phyloP scores from a whole-genome alignment of 768 basidiomycete species.

The Terana coerulea region DNA sequence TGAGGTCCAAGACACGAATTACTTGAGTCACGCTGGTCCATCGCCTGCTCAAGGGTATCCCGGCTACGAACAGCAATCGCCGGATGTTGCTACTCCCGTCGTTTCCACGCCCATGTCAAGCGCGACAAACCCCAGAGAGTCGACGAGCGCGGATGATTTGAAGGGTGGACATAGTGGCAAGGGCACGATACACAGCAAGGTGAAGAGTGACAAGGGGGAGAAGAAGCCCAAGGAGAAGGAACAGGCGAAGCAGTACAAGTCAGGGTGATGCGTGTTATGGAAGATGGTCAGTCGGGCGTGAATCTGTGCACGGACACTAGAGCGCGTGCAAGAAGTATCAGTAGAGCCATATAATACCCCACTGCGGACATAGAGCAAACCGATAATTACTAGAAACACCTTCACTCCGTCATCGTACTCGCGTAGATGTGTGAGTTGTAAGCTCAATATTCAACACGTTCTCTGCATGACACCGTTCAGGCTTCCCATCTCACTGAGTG shows the following conservation, averaged over 20 bases:
- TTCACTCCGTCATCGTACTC: too few species aligned
- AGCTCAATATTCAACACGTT: constrained; percentile 22
- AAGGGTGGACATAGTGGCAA: constrained; percentile 1
- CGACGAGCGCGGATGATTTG: neutral
- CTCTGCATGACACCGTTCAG: constrained; percentile 29
- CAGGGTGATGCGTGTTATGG: too few species aligned
- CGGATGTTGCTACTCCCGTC: neutral
- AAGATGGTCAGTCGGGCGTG: neutral
- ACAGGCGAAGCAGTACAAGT: constrained; percentile 7
- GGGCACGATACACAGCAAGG: constrained; percentile 7
- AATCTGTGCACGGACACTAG: neutral
- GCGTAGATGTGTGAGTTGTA: too few species aligned
- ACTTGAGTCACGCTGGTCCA: constrained; percentile 20
- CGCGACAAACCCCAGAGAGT: neutral
- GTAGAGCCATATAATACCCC: neutral
- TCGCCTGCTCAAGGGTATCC: constrained; percentile 1
- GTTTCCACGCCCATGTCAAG: neutral
- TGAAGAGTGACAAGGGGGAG: constrained; percentile 1
- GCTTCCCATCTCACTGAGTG: constrained; percentile 57
- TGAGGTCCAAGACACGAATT: constrained; percentile 12
- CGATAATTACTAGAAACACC: too few species aligned
- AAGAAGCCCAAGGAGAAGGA: constrained; percentile 5
- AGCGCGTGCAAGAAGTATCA: neutral
- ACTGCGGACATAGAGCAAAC: too few species aligned
- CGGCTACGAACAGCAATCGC: neutral